These are phyloP conservation scores for Apiospora phragmitis DNA, from an alignment of 2,329 filamentous ascomycete genomes.

Conservation along the genomic window DNA sequence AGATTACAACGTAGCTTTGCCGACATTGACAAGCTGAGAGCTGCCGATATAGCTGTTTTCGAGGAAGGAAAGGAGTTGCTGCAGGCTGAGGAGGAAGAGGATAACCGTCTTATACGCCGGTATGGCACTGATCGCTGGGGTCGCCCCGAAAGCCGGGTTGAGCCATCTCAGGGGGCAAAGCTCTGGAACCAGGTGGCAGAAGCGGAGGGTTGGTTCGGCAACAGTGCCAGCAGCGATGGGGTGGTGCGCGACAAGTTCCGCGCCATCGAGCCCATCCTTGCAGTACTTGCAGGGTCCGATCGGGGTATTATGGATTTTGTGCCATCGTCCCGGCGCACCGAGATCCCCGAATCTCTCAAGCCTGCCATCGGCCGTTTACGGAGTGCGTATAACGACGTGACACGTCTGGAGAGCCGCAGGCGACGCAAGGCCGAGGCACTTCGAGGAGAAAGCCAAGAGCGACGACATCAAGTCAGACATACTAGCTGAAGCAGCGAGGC, in stretches of 20 bases:
- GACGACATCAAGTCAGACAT: conserved; percentile 91
- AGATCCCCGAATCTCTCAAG: conserved; percentile 79
- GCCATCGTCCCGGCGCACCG: conserved; percentile 77
- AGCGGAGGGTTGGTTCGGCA: conserved; percentile 83
- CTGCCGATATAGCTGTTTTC: conserved; percentile 75
- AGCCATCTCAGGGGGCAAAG: conserved; percentile 62
- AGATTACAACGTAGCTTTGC: conserved; percentile 77
- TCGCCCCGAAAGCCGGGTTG: conserved; percentile 67
- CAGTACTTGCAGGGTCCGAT: conserved; percentile 76
- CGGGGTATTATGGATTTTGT: conserved; percentile 84
- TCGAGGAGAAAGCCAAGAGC: conserved; percentile 73
- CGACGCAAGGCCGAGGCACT: conserved; percentile 78
- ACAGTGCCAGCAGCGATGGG: conserved; percentile 54
- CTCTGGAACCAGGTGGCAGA: conserved; percentile 75
- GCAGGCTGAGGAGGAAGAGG: conserved; percentile 79
- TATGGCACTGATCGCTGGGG: conserved; percentile 88
- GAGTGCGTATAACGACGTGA: conserved; percentile 80
- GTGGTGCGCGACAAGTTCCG: conserved; percentile 76
- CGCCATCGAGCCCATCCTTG: conserved; percentile 72
- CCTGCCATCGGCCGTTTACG: conserved; percentile 76
- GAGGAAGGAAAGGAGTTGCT: conserved; percentile 81
- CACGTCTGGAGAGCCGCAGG: conserved; percentile 77
- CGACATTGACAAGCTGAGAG: conserved; percentile 87
- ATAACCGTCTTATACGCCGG: conserved; percentile 71
- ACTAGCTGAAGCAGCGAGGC: conserved; percentile 75